Evolutionary conservation across 768 basidiomycete genomes (phyloP).

Genomic region (Boletus rubropictus): DNA sequence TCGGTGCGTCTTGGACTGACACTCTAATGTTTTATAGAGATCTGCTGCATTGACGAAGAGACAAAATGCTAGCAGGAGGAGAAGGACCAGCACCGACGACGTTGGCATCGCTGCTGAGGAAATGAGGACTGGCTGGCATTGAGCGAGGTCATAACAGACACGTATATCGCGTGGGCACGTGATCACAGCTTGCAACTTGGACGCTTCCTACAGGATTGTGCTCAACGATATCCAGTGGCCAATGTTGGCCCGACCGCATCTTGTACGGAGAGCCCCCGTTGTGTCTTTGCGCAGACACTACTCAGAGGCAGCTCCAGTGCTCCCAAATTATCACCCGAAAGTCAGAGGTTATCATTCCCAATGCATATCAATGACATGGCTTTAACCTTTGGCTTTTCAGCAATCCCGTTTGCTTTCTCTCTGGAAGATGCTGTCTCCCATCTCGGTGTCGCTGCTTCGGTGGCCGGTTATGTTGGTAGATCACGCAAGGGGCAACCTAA

Average conservation of each 20-base stretch:
- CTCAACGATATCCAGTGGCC: not conserved
- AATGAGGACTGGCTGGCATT: not conserved
- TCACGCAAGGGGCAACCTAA: conserved; percentile 8
- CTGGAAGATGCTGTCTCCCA: conserved; percentile 40
- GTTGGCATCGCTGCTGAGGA: conserved; percentile 20
- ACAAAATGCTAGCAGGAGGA: conserved; percentile 32
- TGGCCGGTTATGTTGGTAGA: conserved; percentile 25
- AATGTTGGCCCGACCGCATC: conserved; percentile 17
- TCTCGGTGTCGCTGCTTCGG: conserved; percentile 32
- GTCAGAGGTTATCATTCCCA: conserved; percentile 33
- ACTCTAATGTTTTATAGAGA: conserved; percentile 76
- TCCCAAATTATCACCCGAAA: conserved; percentile 31
- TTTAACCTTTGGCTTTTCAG: conserved; percentile 28
- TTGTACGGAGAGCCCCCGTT: not conserved
- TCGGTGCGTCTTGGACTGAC: conserved; percentile 47
- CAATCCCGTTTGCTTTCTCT: conserved; percentile 47
- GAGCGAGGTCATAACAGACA: conserved; percentile 15
- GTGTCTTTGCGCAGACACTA: conserved; percentile 14
- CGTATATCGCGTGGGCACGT: conserved; percentile 30
- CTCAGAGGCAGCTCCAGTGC: conserved; percentile 9
- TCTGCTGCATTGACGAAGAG: conserved; percentile 49
- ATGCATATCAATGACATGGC: not conserved
- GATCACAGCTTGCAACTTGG: conserved; percentile 2
- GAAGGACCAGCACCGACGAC: conserved; percentile 21
- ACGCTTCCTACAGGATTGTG: not conserved